A percentile compares a stretch with the other conserved stretches of the same genome.
phyloP scores from a whole-genome alignment of 2,329 filamentous ascomycete species.

The Pyrenophora graminea region DNA sequence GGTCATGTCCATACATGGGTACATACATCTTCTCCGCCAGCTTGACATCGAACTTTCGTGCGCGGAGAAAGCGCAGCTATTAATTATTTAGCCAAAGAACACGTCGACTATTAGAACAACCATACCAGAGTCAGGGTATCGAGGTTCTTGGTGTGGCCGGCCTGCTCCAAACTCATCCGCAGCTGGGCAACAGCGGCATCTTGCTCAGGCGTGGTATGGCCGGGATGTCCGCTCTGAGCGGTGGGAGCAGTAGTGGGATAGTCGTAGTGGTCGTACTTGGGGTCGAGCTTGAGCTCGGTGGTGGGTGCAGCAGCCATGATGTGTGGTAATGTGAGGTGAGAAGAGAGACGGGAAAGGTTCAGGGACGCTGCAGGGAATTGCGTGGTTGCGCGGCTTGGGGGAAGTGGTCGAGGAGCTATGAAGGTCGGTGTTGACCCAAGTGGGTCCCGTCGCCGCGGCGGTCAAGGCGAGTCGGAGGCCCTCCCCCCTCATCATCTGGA shows the following conservation, averaged over 20 bases:
- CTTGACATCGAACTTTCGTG: conserved; percentile 91
- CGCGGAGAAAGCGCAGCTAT: conserved; percentile 86
- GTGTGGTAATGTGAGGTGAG: conserved; percentile 2
- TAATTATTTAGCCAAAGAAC: conserved; percentile 25
- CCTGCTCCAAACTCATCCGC: conserved; percentile 79
- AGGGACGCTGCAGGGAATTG: conserved; percentile 5
- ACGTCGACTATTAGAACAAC: not conserved
- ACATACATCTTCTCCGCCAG: conserved; percentile 84
- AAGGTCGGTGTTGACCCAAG: conserved; percentile 32
- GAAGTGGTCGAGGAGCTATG: conserved; percentile 20
- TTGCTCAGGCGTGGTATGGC: conserved; percentile 82
- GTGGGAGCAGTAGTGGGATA: conserved; percentile 79
- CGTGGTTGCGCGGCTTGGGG: conserved; percentile 13
- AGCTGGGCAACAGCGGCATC: conserved; percentile 89
- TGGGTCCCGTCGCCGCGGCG: conserved; percentile 22
- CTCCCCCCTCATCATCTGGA: conserved; percentile 18
- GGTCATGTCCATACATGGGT: not conserved
- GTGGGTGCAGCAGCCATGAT: conserved; percentile 39
- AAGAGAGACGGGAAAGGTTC: conserved; percentile 9
- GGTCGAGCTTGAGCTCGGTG: conserved; percentile 62
- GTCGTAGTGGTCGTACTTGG: conserved; percentile 96
- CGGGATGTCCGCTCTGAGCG: conserved; percentile 76
- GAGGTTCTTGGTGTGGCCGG: conserved; percentile 79
- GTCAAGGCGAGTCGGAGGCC: conserved; percentile 24
- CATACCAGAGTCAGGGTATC: conserved; percentile 89